Evolutionary conservation across 2,329 filamentous ascomycete genomes (phyloP).

Genomic region (Malbranchea zuffiana): DNA sequence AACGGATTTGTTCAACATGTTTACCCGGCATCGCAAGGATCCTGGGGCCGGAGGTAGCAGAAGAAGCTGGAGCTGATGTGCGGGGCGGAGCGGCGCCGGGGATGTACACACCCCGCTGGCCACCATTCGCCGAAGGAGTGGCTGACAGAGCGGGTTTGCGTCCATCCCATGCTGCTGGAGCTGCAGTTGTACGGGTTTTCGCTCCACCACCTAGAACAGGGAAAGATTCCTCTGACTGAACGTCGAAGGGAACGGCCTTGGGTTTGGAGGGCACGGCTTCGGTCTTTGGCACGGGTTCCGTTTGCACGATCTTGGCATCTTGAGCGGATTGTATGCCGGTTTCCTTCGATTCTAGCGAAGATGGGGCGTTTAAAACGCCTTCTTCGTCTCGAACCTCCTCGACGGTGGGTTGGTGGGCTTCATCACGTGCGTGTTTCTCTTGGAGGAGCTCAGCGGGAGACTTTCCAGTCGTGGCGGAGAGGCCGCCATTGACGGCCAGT

Average conservation of each 20-base stretch:
- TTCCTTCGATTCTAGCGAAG: constrained; percentile 31
- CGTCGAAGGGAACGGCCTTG: constrained; percentile 51
- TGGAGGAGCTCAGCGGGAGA: constrained; percentile 45
- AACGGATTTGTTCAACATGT: constrained; percentile 62
- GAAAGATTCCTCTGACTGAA: constrained; percentile 81
- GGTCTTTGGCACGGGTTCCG: constrained; percentile 48
- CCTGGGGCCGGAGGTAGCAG: constrained; percentile 37
- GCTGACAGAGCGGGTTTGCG: constrained; percentile 37
- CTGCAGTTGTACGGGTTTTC: constrained; percentile 50
- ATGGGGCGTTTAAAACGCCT: constrained; percentile 48
- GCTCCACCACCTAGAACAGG: constrained; percentile 69
- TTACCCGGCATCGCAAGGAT: constrained; percentile 71
- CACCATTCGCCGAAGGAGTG: constrained; percentile 40
- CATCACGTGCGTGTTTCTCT: constrained; percentile 42
- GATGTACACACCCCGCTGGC: no score
- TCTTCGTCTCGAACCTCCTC: constrained; percentile 79
- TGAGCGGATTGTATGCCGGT: constrained; percentile 24
- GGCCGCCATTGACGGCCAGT: constrained; percentile 10
- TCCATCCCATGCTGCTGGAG: constrained; percentile 65
- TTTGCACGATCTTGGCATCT: constrained; percentile 42
- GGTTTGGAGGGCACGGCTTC: constrained; percentile 26
- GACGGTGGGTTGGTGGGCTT: constrained; percentile 54
- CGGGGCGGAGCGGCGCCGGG: constrained; percentile 35
- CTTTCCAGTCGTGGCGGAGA: constrained; percentile 16
- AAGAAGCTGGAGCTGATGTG: constrained; percentile 53